These are phyloP conservation scores for Phytophthora ohioensis DNA, from an alignment of 352 stramenopile species.

Conservation along the genomic window DNA sequence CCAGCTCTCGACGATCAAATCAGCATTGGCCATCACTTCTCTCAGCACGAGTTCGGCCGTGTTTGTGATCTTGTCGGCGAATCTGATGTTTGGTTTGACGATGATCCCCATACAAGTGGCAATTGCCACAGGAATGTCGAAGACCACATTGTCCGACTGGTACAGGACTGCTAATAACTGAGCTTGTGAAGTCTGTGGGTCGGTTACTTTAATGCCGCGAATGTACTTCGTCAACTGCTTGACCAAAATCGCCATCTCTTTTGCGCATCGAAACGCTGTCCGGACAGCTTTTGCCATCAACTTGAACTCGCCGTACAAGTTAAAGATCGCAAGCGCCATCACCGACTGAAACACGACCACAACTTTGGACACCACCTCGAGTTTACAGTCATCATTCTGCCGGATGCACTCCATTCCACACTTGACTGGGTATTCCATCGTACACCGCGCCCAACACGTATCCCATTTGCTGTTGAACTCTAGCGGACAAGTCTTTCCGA, in stretches of 20 bases:
- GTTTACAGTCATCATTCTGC: conserved; percentile 46
- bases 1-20: conserved; percentile 25
- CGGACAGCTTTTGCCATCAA: conserved; percentile 13
- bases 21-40: conserved; percentile 37
- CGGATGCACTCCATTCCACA: conserved; percentile 59
- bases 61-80: conserved; percentile 33
- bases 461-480: conserved; percentile 41
- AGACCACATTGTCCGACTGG: conserved; percentile 42
- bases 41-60: conserved; percentile 31
- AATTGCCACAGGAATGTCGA: conserved; percentile 51
- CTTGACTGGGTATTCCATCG: conserved; percentile 50
- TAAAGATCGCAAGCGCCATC: conserved; percentile 31
- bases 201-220: conserved; percentile 20
- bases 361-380: conserved; percentile 44
- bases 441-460: conserved; percentile 55
- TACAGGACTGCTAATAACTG: conserved; percentile 41
- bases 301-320: conserved; percentile 42
- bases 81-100: conserved; percentile 4
- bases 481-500: conserved; percentile 27
- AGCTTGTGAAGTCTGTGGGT: conserved; percentile 35
- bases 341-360: conserved; percentile 35
- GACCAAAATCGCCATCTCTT: conserved; percentile 34
- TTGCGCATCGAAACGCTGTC: conserved; percentile 32
- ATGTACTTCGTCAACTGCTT: conserved; percentile 37
- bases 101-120: conserved; percentile 39